Base-by-base conservation (phyloP, 441 rosid species). In the Syzygium malaccense region DNA sequence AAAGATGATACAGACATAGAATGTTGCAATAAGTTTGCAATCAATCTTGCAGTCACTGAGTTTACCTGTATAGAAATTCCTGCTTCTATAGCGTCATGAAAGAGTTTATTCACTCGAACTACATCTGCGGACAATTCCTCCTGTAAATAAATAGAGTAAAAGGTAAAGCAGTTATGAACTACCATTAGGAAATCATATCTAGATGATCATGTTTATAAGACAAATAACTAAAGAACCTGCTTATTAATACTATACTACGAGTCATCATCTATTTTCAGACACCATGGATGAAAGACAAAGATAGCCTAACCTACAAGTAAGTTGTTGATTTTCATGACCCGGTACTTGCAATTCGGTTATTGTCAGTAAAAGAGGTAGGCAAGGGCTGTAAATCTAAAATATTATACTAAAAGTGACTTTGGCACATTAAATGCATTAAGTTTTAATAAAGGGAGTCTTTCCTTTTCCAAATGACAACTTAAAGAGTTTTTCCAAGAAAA, bases 101-200 rank as follows among this genome's bases (percentile, higher is more conserved):
- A 98, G 84, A 98, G 95, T 89, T 87, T 93, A 94, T 98, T 96
- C 87, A 96, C 98, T 90, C 98, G 93, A 86, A 92, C 94, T 30
- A 96, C 91, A 94, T 98, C 99, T 89, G 92, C 92, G 33, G 99
- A 95, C 92, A 98, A 94, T 90, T 98, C 98, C 85, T 97, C 99
- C 99, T 97, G 94, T 91, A 91, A 28, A 89, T 53, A 54, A 88
- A 87, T 64, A 68, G 79, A 86, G 88, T 55, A 48, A 88, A 85
- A 60, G 41, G 51, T 45, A 64, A 88, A 54, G 4, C 78, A n/a
- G 25, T 49, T 19, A 33, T 15, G 20, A 84, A 55, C 48, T 33
- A 33, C 2, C 33, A 33, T 33, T 33, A 3, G 33, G 33, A 33
- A 87, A 55, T n/a, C 37, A 55, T 37, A 87, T 23, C 48, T 33